Evolutionary conservation across 75 land plant species (phyloP).

Genomic region (Adiantum capillusveneris): DNA sequence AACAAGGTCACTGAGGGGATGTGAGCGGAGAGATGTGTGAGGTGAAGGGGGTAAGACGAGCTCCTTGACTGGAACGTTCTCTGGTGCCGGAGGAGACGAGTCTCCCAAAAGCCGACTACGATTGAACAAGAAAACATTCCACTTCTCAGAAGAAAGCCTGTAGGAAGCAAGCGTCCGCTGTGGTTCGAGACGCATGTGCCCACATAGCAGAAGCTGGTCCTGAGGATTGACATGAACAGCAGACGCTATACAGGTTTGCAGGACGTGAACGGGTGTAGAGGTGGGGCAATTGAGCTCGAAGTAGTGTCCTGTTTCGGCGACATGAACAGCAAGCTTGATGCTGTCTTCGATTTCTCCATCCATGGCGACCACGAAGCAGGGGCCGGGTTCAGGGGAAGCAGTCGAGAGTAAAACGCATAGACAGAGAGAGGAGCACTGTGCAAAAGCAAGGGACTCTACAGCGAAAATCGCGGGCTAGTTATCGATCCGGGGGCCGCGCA

Average conservation of each 20-base stretch:
- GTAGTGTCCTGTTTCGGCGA: constrained; percentile 85
- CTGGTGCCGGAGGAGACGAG: constrained; percentile 56
- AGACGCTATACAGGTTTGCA: constrained; percentile 48
- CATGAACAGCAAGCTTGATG: constrained; percentile 58
- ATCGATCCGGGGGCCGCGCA: too few species aligned
- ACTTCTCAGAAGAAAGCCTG: constrained; percentile 56
- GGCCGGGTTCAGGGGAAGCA: too few species aligned
- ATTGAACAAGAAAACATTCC: constrained; percentile 74
- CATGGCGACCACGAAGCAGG: too few species aligned
- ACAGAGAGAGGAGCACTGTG: too few species aligned
- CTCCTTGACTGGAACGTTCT: constrained; percentile 33
- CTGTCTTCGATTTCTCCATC: too few species aligned
- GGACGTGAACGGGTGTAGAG: constrained; percentile 43
- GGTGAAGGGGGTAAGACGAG: constrained; percentile 43
- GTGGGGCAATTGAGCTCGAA: constrained; percentile 63
- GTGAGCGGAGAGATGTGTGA: constrained; percentile 40
- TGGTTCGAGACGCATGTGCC: constrained; percentile 54
- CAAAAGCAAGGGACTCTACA: too few species aligned
- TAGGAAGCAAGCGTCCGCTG: constrained; percentile 45
- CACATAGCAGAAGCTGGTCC: constrained; percentile 77
- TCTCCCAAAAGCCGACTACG: constrained; percentile 43
- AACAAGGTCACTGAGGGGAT: constrained; percentile 53
- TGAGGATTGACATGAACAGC: constrained; percentile 31
- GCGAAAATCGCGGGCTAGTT: too few species aligned
- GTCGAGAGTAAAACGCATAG: too few species aligned